Base-by-base conservation (phyloP, 2,329 filamentous ascomycete genomes). In the Septoria linicola region DNA sequence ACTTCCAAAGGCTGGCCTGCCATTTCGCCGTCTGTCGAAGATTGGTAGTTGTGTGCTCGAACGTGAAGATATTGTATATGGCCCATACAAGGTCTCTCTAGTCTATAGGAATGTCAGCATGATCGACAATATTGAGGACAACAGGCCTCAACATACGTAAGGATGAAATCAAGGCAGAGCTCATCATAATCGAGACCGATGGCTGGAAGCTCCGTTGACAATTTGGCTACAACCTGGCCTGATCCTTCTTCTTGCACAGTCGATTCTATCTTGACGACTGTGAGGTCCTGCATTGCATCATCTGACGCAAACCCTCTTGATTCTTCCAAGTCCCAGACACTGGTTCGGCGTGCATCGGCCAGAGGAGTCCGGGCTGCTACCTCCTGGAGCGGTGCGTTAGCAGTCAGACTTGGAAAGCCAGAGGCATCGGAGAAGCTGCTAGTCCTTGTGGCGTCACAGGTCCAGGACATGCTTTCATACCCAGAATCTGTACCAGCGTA, bases 61-160 rank as follows among this genome's bases (percentile, higher is more conserved):
- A 61, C 54, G 41, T 57, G 55, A 11, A 61, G 48, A 34, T 59
- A 61, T 32, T 61, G 59, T 13, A 57, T 53, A 35, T 61, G 59
- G 3, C 49, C 48, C 54, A 61, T 59, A 32, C 59, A 61, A 2
- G 59, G 57, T 14, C 55, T 44, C 42, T 61, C 59, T 27, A 61
- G 51, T 10, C 59, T 60, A 19, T 6, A n/a, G 37, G 14, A 16
- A 16, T 19, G 35, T 21, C 35, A 39, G 35, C 3, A 8, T 36
- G 4, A n/a, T 36, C 3, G 5, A 14, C 5, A 19, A 8, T 20
- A 36, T 54, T n/a, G 50, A 43, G 7, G 7, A 23, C 13, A 14
- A 10, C 27, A 43, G 8, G 14, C 23, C 16, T 10, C 14, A 8
- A 58, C 58, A 30, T 32, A 59, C 59, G 46, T 56, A 5, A 61